These are phyloP conservation scores for Lentinula novae-zelandiae DNA, from an alignment of 1,284 basidiomycete species.

Conservation along the genomic window DNA sequence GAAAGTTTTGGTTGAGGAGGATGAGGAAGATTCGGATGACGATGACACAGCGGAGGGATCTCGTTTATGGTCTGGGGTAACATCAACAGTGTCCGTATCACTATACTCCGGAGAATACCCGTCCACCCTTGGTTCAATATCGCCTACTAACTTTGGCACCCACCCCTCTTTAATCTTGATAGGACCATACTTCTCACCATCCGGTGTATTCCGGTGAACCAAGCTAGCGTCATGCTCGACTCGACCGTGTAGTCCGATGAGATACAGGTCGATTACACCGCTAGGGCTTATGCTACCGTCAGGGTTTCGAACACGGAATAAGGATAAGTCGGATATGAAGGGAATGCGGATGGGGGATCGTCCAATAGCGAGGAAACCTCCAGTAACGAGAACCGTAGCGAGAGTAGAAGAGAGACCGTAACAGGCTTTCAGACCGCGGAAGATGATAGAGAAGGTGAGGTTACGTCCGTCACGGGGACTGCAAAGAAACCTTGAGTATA, in stretches of 20 bases:
- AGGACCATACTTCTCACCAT: conserved; percentile 12
- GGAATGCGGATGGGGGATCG: conserved; percentile 11
- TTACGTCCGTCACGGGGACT: conserved; percentile 18
- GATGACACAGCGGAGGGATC: not conserved
- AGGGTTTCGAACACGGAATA: conserved; percentile 8
- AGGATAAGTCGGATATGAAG: not conserved
- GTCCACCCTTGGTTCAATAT: conserved; percentile 10
- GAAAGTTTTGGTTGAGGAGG: not conserved
- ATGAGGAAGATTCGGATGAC: not conserved
- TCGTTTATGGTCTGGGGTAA: not conserved
- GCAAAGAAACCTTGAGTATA: not conserved
- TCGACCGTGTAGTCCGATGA: conserved; percentile 16
- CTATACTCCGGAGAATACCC: not conserved
- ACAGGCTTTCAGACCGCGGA: conserved; percentile 14
- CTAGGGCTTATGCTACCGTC: conserved; percentile 9
- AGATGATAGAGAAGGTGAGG: conserved; percentile 14
- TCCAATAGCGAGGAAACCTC: conserved; percentile 13
- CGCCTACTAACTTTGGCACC: conserved; percentile 12
- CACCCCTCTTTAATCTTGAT: conserved; percentile 7
- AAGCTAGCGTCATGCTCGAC: conserved; percentile 21
- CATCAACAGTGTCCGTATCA: not conserved
- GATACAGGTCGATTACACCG: conserved; percentile 13
- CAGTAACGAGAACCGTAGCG: conserved; percentile 14
- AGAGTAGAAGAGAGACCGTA: conserved; percentile 18
- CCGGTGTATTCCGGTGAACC: conserved; percentile 14